These are phyloP conservation scores for Beta vulgaris DNA, from an alignment of 148 eudicot species.

Conservation along the genomic window DNA sequence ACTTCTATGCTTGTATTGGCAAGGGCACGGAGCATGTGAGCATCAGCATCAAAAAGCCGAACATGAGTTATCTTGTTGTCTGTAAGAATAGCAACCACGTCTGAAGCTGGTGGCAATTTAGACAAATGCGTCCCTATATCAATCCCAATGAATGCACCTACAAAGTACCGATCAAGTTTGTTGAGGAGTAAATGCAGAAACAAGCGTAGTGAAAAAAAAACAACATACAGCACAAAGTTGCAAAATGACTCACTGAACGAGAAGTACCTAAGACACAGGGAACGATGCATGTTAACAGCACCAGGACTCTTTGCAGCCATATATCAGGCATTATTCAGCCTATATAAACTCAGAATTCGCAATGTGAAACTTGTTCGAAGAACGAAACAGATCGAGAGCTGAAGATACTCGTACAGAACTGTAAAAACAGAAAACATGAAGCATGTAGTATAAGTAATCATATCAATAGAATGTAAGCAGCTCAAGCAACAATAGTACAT, in stretches of 20 bases:
- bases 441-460: background rate
- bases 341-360: constrained; percentile 4
- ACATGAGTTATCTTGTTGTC: constrained; percentile 70
- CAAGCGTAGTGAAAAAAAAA: background rate
- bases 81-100: constrained; percentile 55
- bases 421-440: constrained; percentile 10
- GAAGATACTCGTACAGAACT: constrained; percentile 1
- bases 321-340: constrained; percentile 37
- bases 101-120: constrained; percentile 58
- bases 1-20: constrained; percentile 78
- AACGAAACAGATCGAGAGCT: background rate
- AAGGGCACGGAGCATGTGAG: constrained; percentile 67
- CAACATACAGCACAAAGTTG: background rate
- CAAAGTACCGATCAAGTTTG: constrained; percentile 7
- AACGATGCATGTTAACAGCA: constrained; percentile 30
- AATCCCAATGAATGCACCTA: constrained; percentile 70
- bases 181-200: background rate
- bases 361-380: background rate
- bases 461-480: background rate
- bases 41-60: constrained; percentile 74
- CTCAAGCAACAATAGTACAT: background rate
- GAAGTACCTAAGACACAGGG: constrained; percentile 34
- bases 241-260: background rate
- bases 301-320: constrained; percentile 29
- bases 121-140: constrained; percentile 68